These are phyloP conservation scores for Fusarium metavorans DNA, from an alignment of 2,329 filamentous ascomycete genomes.

Conservation along the genomic window DNA sequence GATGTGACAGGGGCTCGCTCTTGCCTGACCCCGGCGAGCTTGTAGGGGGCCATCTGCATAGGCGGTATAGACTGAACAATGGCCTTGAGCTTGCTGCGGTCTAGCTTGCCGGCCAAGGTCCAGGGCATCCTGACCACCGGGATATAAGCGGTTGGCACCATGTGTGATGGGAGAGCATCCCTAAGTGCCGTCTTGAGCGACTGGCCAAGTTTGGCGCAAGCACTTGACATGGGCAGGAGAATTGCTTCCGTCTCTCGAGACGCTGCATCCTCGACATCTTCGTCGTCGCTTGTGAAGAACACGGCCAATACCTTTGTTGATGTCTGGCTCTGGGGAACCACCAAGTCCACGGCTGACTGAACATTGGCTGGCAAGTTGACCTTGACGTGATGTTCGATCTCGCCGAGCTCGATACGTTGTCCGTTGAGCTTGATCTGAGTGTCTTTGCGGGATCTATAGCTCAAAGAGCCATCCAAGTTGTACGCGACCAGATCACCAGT, in stretches of 20 bases:
- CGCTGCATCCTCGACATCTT: not conserved
- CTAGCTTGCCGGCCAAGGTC: constrained; percentile 57
- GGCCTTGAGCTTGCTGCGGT: constrained; percentile 53
- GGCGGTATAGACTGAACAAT: constrained; percentile 18
- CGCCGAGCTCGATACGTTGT: constrained; percentile 64
- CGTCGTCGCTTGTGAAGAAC: constrained; percentile 28
- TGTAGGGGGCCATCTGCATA: constrained; percentile 22
- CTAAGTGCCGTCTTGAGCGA: constrained; percentile 26
- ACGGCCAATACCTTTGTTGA: constrained; percentile 33
- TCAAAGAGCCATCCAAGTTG: constrained; percentile 54
- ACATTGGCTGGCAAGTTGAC: constrained; percentile 54
- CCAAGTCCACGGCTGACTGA: constrained; percentile 60
- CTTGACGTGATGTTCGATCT: constrained; percentile 58
- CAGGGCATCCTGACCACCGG: constrained; percentile 55
- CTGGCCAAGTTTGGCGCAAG: not conserved
- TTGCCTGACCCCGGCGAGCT: constrained; percentile 25
- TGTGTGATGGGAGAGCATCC: constrained; percentile 47
- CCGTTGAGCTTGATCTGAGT: constrained; percentile 71
- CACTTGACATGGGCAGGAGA: constrained; percentile 19
- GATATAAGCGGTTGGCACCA: constrained; percentile 57
- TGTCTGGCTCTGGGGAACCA: constrained; percentile 50
- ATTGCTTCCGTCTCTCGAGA: not conserved
- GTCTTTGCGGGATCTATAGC: constrained; percentile 66
- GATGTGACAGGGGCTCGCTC: constrained; percentile 50
- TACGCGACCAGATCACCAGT: constrained; percentile 63